Base-by-base conservation (phyloP, 2,329 filamentous ascomycete species). In the Ophiobolus disseminans region DNA sequence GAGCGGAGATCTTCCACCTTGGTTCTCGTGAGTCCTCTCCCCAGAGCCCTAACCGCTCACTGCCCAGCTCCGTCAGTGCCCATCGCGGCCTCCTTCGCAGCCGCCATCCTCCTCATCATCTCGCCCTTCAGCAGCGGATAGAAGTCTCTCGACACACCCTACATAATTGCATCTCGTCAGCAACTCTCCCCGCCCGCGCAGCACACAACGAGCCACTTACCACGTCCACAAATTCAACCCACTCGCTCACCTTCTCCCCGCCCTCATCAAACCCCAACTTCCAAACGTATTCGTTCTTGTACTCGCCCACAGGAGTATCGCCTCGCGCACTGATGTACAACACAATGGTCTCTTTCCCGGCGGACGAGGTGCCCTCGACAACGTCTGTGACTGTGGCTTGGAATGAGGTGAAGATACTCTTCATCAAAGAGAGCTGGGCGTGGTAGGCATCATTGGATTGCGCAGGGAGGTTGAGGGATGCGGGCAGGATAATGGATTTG, bases 291-390 rank as follows among this genome's bases (percentile, higher is more conserved):
- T 70, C 58, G 32, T 65, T 65, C 14, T 40, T 28, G 23, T 62
- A 66, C 31, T 50, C 45, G 10, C 63, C 63, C 4, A 63, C 55
- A 1, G 57, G 45, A 4, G 65, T 73, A 20, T 73, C 62, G 3
- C 68, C 71, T 23, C 53, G 40, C 5, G 70, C 71, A n/a, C 39
- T 62, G 4, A 72, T 43, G 37, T 60, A 72, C 60, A 73, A 63
- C 35, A 67, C 62, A 20, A 73, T 68, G 32, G 60, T 60, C 43
- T 37, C 50, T 13, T 22, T 41, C 16, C 45, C 37, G 14, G 19
- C 23, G 17, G 17, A 21, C 4, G 56, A 36, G 1, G 37, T 31
- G 21, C 70, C 69, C 42, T 73, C 71, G 21, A 73, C 44, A 1
- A 68, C 36, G 40, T 73, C 71, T 25, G 66, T 56, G 16, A 70